phyloP scores from a whole-genome alignment of 495 filamentous ascomycete genomes.

The Neurospora africana region DNA sequence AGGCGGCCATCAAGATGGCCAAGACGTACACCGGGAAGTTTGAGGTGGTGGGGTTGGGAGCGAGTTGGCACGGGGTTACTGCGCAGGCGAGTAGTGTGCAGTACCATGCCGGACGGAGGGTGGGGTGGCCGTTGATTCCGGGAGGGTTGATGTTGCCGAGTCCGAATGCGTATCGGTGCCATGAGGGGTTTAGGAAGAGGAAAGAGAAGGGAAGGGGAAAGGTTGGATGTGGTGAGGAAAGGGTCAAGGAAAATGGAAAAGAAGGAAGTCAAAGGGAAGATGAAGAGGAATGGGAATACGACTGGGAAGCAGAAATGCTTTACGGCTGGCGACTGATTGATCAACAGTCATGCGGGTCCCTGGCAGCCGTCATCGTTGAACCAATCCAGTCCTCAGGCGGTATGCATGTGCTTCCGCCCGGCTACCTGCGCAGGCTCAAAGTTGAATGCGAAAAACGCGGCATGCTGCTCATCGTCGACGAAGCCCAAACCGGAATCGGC shows the following conservation, averaged over 20 bases:
- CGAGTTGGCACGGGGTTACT: slow-evolving; percentile 45
- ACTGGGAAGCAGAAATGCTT: slow-evolving; percentile 47
- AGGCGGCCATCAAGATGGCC: slow-evolving; percentile 46
- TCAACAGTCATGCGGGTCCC: slow-evolving; percentile 39
- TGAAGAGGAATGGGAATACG: slow-evolving; percentile 41
- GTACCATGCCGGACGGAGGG: slow-evolving; percentile 37
- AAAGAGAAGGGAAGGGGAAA: slow-evolving; percentile 40
- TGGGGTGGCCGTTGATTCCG: slow-evolving; percentile 30
- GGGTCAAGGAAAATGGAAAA: slow-evolving; percentile 21
- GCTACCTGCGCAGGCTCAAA: slow-evolving; percentile 37
- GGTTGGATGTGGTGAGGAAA: neutral
- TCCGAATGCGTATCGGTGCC: slow-evolving; percentile 44
- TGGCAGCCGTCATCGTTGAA: slow-evolving; percentile 46
- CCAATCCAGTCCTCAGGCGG: slow-evolving; percentile 43
- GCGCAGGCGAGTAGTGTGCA: slow-evolving; percentile 32
- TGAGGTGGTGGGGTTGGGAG: slow-evolving; percentile 43
- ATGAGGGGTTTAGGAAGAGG: slow-evolving; percentile 27
- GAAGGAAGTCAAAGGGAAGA: slow-evolving; percentile 27
- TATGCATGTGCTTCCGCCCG: slow-evolving; percentile 35
- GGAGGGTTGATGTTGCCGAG: slow-evolving; percentile 34
- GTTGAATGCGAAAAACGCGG: slow-evolving; percentile 37
- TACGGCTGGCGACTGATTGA: slow-evolving; percentile 45
- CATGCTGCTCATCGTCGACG: slow-evolving; percentile 47
- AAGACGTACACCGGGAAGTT: slow-evolving; percentile 47
- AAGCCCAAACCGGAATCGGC: slow-evolving; percentile 45